Evolutionary conservation across 2,329 filamentous ascomycete genomes (phyloP).

Genomic region (Ampelomyces quisqualis): DNA sequence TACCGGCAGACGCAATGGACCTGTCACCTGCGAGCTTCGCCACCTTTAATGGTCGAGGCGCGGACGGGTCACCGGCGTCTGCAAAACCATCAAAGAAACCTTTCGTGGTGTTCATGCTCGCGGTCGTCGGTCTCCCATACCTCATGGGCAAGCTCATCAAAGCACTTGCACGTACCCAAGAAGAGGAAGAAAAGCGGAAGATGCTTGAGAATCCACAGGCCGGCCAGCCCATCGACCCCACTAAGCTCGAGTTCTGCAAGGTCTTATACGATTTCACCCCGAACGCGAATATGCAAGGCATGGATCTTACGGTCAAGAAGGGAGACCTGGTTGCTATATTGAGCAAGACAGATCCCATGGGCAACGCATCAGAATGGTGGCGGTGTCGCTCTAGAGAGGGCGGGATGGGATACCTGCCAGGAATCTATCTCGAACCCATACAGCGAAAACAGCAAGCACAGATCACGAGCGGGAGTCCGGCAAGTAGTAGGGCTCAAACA

Average conservation of each 20-base stretch:
- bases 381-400: conserved; percentile 87
- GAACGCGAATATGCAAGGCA: conserved; percentile 65
- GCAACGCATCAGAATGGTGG: conserved; percentile 96
- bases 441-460: conserved; percentile 55
- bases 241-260: conserved; percentile 94
- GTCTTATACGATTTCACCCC: conserved; percentile 93
- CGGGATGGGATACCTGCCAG: conserved; percentile 85
- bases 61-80: conserved; percentile 64
- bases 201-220: conserved; percentile 53
- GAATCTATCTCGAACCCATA: conserved; percentile 82
- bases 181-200: conserved; percentile 72
- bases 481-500: conserved; percentile 56
- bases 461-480: conserved; percentile 47
- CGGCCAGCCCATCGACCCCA: conserved; percentile 68
- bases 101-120: conserved; percentile 90
- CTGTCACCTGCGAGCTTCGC: conserved; percentile 91
- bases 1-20: conserved; percentile 80
- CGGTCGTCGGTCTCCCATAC: conserved; percentile 93
- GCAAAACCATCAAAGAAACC: conserved; percentile 88
- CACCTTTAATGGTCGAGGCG: conserved; percentile 72
- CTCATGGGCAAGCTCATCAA: conserved; percentile 96
- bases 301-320: conserved; percentile 91
- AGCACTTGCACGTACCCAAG: conserved; percentile 76
- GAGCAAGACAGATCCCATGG: conserved; percentile 87
- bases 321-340: conserved; percentile 94